phyloP scores from a whole-genome alignment of 768 basidiomycete genomes.

The Royoungia palumana region DNA sequence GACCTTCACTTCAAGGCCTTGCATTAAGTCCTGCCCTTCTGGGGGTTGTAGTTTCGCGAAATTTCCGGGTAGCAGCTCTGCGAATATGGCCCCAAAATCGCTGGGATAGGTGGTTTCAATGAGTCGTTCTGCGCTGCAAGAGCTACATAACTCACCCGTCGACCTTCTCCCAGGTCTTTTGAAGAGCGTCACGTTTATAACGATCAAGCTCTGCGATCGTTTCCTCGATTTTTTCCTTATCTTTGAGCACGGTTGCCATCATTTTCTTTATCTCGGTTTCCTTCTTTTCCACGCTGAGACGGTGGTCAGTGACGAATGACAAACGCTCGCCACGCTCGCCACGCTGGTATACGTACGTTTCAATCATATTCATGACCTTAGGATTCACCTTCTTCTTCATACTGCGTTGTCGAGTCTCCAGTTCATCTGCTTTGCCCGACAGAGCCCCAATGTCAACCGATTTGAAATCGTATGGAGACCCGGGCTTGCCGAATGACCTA shows the following conservation, averaged over 20 bases:
- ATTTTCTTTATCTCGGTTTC: constrained; percentile 86
- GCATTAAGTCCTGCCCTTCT: constrained; percentile 89
- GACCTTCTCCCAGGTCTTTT: constrained; percentile 96
- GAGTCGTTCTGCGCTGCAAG: neutral
- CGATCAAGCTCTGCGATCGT: constrained; percentile 91
- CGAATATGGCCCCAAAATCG: constrained; percentile 96
- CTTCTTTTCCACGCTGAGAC: constrained; percentile 83
- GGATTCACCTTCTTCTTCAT: constrained; percentile 96
- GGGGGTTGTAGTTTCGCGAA: constrained; percentile 94
- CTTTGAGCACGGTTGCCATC: constrained; percentile 81
- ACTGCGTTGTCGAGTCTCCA: constrained; percentile 74
- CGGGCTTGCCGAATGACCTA: constrained; percentile 81
- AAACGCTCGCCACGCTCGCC: neutral
- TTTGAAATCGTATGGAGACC: constrained; percentile 79
- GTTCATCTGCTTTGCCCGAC: constrained; percentile 62
- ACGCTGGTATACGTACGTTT: constrained; percentile 54
- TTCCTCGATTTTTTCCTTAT: constrained; percentile 92
- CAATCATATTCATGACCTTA: constrained; percentile 95
- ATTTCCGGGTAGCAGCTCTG: constrained; percentile 92
- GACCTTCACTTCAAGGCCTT: constrained; percentile 97
- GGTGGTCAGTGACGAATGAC: neutral
- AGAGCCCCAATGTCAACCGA: constrained; percentile 58
- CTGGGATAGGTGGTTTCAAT: constrained; percentile 39
- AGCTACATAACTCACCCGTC: constrained; percentile 56
- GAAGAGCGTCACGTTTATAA: constrained; percentile 90